phyloP scores from a whole-genome alignment of 768 basidiomycete genomes.

The Lepiota brunneoincarnata region DNA sequence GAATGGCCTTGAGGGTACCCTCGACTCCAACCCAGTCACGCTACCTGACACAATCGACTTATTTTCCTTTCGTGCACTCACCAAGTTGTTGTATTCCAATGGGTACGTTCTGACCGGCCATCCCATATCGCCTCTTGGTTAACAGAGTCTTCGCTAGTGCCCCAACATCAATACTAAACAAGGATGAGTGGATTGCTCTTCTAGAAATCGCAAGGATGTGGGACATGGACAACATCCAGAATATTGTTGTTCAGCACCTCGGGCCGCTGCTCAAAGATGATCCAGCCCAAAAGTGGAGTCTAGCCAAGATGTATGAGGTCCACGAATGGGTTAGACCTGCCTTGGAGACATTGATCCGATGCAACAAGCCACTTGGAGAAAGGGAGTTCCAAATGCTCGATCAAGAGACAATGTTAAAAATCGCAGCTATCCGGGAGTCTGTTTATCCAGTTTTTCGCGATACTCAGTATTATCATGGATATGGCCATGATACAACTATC shows the following conservation, averaged over 20 bases:
- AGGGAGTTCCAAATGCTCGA: constrained; percentile 3
- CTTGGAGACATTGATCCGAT: constrained; percentile 3
- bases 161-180: not conserved
- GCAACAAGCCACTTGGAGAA: not conserved
- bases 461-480: not conserved
- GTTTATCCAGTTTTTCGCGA: constrained; percentile 1
- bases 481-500: not conserved
- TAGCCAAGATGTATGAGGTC: constrained; percentile 31
- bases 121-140: too few relatives aligned
- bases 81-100: constrained; percentile 9
- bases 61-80: constrained; percentile 11
- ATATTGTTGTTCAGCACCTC: constrained; percentile 26
- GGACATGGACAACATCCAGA: constrained; percentile 29
- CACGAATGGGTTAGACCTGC: constrained; percentile 22
- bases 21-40: not conserved
- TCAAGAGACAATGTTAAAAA: not conserved
- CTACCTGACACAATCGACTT: not conserved
- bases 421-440: constrained; percentile 4
- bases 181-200: constrained; percentile 34
- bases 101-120: not conserved
- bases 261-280: constrained; percentile 11
- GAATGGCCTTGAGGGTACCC: not conserved
- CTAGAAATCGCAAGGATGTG: constrained; percentile 38
- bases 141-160: not conserved
- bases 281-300: constrained; percentile 25